A percentile compares a stretch with the other conserved stretches of the same genome.
phyloP scores from a whole-genome alignment of 192 early-diverging fungal species.

The Kickxella alabastrina region DNA sequence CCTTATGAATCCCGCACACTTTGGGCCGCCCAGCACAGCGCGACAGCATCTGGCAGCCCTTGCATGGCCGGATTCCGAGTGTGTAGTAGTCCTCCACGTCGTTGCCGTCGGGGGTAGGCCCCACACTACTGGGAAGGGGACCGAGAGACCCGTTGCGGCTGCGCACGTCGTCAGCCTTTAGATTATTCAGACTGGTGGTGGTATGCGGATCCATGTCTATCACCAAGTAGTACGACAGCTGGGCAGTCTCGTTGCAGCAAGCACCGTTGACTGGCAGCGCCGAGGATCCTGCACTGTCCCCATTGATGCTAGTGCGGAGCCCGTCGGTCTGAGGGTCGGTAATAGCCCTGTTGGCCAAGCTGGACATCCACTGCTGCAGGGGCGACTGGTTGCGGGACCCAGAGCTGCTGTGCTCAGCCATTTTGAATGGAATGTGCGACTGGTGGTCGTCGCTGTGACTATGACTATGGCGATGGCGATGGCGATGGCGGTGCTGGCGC shows the following conservation, averaged over 20 bases:
- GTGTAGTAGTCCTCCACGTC: not conserved
- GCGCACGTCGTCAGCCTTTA: slow-evolving; percentile 18
- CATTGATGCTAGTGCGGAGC: not conserved
- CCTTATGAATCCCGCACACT: slow-evolving; percentile 38
- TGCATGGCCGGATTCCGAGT: slow-evolving; percentile 23
- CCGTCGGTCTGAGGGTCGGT: slow-evolving; percentile 30
- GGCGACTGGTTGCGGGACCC: slow-evolving; percentile 4
- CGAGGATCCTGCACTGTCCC: not conserved
- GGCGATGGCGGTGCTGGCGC: not conserved
- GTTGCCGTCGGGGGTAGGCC: not conserved
- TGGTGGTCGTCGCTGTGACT: not conserved
- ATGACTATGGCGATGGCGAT: not conserved
- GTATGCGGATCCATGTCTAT: slow-evolving; percentile 53
- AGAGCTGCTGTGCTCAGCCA: not conserved
- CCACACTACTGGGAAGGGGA: slow-evolving; percentile 7
- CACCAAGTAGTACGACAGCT: slow-evolving; percentile 45
- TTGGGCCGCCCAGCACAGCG: slow-evolving; percentile 2
- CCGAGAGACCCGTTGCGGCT: slow-evolving; percentile 46
- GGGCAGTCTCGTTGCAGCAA: slow-evolving; percentile 2
- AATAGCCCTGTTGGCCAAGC: slow-evolving; percentile 17
- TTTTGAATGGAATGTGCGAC: not conserved
- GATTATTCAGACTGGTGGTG: slow-evolving; percentile 22
- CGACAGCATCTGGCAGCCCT: slow-evolving; percentile 13
- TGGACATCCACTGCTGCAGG: slow-evolving; percentile 44
- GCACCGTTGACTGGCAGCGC: not conserved